Evolutionary conservation across 2,329 filamentous ascomycete genomes (phyloP), one percentile per base, ranked within the genome.

Genomic region (Fusarium tupiense): DNA sequence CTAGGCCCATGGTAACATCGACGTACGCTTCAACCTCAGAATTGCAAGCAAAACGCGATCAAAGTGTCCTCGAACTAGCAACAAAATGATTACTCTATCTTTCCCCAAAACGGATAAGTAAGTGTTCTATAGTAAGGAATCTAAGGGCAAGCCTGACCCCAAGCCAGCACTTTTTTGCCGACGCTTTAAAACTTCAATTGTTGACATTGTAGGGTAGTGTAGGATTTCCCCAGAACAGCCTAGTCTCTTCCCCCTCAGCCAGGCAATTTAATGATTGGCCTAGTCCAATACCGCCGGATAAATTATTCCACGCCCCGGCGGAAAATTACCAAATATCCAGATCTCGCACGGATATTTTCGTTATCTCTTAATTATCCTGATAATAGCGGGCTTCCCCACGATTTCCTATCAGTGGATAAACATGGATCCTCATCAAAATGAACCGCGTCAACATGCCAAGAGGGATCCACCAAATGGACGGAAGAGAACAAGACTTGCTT

Each of bases 101-200:
- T 35, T 35, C 4, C 4, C 31, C 12, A 3, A 24, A 52, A 16
- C 9, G 3, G n/a, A 31, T 20, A 35, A 16, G 8, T 11, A 6
- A 3, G 0, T 35, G 0, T n/a, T 35, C 12, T 3, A 6, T 24
- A 6, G n/a, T 0, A 20, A 14, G 2, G 2, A 4, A 24, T 35
- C 8, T 24, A 8, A 35, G 4, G 14, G 2, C 3, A 37, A 37
- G 35, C 35, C 16, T 17, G 17, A 37, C 17, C 19, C 35, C 16
- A 37, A 19, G 17, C 35, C 17, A 35, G 17, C 35, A 37, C n/a
- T 22, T 12, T 44, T 44, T 57, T 16, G 6, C 54, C 38, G 22
- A 17, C 13, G 38, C 5, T 44, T 46, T 6, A 20, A 40, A 46
- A 22, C n/a, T 5, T 22, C 6, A 26, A 22, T 4, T 5, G 12